Evolutionary conservation across 2,329 filamentous ascomycete species (phyloP), one percentile per base, ranked within the genome.

Genomic region (Aphanoascus verrucosus): DNA sequence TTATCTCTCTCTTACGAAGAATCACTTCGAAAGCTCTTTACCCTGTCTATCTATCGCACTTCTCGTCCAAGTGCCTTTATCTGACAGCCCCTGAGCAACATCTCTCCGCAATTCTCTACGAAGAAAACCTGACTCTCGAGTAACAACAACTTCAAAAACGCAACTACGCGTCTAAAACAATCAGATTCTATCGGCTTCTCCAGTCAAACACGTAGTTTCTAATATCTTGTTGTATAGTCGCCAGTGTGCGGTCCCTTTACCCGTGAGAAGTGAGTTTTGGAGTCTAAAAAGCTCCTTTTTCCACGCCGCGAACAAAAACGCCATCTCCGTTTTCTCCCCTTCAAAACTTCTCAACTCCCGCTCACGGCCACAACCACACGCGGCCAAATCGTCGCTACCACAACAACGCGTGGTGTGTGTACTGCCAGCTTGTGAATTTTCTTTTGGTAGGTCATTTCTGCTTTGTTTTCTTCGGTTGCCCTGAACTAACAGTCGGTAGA

Each of bases 321-420:
- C 35, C 44, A 41, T 44, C 50, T 31, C 14, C 40, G 48, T 35
- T 49, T 47, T 47, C 47, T 47, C 38, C 48, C 52, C 44, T 54
- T 43, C 54, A 52, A 55, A 55, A 55, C 49, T 55, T 48, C 47
- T 49, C 49, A 52, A 44, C 37, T 48, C 50, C 50, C 40, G 32
- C 53, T 42, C 50, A 44, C 56, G 44, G 46, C 54, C 51, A 49
- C 61, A 60, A 62, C 59, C 55, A 60, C 62, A 60, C 60, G 61
- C 61, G 62, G 63, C 62, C 60, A 63, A 60, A 60, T 63, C 61
- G 62, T 61, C 58, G 60, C 58, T 63, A 57, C 62, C 58, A 61
- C 56, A 61, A 59, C 63, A 62, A 63, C 62, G 61, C 61, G 60
- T 62, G 60, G 62, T 62, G 58, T 60, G 59, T 61, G 61, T 56